A percentile compares a stretch with the other conserved stretches of the same genome.
Conservation (phyloP, 345 rosid genomes). For the Stellera chamaejasme region DNA sequence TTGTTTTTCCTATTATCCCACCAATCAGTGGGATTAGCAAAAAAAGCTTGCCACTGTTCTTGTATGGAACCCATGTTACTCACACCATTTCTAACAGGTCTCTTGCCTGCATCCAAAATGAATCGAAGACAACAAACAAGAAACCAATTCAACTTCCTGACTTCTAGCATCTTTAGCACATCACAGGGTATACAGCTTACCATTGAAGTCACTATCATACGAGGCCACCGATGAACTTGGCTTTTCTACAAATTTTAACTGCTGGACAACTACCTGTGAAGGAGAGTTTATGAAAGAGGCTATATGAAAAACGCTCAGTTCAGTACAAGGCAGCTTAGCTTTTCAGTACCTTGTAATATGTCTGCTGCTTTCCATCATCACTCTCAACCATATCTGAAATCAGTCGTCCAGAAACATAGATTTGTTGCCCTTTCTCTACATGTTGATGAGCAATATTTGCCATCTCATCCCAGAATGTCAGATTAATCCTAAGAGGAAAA, state of each 20-base stretch:
- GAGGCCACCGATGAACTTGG: slow-evolving; percentile 15
- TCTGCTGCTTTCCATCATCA: slow-evolving; percentile 47
- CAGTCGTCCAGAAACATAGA: slow-evolving; percentile 54
- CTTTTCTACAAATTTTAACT: slow-evolving; percentile 46
- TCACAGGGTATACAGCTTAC: slow-evolving; percentile 15
- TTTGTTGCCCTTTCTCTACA: slow-evolving; percentile 52
- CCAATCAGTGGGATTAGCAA: slow-evolving; percentile 55
- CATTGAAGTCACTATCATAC: slow-evolving; percentile 23
- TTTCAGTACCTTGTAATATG: slow-evolving; percentile 42
- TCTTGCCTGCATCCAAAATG: slow-evolving; percentile 24
- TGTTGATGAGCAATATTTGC: slow-evolving; percentile 45
- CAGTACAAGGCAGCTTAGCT: background rate
- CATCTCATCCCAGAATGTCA: slow-evolving; percentile 63
- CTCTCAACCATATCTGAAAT: slow-evolving; percentile 40
- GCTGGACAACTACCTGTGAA: slow-evolving; percentile 59
- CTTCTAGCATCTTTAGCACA: background rate
- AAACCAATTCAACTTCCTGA: background rate
- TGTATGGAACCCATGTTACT: slow-evolving; percentile 19
- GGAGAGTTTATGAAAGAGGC: background rate
- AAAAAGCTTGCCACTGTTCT: slow-evolving; percentile 61
- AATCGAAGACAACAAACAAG: slow-evolving; percentile 1
- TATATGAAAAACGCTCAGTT: background rate
- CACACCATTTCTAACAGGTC: slow-evolving; percentile 19
- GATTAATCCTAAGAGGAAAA: slow-evolving; percentile 30
- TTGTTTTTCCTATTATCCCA: slow-evolving; percentile 65